These are phyloP conservation scores for Penicillium corylophilum DNA, from an alignment of 2,329 filamentous ascomycete species.

Conservation along the genomic window DNA sequence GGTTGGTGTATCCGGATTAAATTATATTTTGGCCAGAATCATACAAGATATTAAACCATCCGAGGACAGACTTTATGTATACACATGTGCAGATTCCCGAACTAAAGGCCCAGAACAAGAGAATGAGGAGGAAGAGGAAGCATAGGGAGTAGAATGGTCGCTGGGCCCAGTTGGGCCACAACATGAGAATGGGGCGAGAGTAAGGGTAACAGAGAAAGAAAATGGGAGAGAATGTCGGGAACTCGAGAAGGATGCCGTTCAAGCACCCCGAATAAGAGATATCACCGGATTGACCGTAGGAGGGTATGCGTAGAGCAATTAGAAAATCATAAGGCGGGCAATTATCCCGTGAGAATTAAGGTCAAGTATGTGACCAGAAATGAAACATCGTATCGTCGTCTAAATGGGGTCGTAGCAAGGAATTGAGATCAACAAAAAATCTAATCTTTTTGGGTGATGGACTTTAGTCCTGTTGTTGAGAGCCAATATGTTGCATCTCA, in stretches of 20 bases:
- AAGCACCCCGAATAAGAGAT: conserved; percentile 7
- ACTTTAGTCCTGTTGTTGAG: conserved; percentile 22
- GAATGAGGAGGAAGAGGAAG: not conserved
- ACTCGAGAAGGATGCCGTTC: conserved; percentile 5
- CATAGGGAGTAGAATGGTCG: not conserved
- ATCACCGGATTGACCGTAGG: conserved; percentile 13
- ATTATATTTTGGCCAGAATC: conserved; percentile 9
- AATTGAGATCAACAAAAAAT: conserved; percentile 8
- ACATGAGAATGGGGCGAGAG: conserved; percentile 8
- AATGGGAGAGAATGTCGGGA: conserved; percentile 18
- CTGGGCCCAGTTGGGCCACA: not conserved
- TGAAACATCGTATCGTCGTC: conserved; percentile 22
- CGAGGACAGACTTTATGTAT: not conserved
- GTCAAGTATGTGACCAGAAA: conserved; percentile 9
- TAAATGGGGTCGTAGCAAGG: conserved; percentile 20
- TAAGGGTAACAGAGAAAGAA: conserved; percentile 16
- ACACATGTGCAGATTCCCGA: not conserved
- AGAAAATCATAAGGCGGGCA: conserved; percentile 18
- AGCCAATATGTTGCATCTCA: conserved; percentile 68
- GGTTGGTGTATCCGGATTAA: conserved; percentile 3
- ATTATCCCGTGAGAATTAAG: conserved; percentile 1
- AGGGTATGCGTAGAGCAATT: conserved; percentile 10
- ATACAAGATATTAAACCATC: conserved; percentile 1
- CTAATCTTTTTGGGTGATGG: conserved; percentile 6
- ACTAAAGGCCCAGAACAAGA: not conserved